Evolutionary conservation across 495 filamentous ascomycete genomes (phyloP).

Genomic region (Amphirosellinia nigrospora): DNA sequence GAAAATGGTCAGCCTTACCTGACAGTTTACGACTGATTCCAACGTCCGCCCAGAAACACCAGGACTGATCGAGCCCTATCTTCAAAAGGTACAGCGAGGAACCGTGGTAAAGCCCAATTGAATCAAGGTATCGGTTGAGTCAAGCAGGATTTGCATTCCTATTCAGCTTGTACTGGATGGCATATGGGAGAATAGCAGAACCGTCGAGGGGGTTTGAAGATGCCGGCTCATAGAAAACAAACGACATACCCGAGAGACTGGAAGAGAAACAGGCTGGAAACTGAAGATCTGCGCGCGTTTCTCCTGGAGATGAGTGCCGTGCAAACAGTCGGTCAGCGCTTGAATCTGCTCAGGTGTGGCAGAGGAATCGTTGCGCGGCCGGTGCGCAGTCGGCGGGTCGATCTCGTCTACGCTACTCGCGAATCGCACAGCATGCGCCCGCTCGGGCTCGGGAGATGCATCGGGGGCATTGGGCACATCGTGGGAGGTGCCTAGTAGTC

Average conservation of each 20-base stretch:
- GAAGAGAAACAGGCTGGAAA: slow-evolving; percentile 86
- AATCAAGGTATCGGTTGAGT: background rate
- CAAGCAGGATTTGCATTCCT: background rate
- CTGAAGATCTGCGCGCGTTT: slow-evolving; percentile 82
- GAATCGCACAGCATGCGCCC: slow-evolving; percentile 73
- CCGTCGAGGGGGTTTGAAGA: background rate
- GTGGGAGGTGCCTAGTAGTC: slow-evolving; percentile 34
- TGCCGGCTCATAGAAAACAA: background rate
- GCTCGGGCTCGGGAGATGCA: slow-evolving; percentile 36
- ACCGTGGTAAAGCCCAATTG: background rate
- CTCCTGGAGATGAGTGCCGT: slow-evolving; percentile 77
- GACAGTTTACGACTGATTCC: background rate
- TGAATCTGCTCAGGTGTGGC: slow-evolving; percentile 70
- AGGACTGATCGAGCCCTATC: background rate
- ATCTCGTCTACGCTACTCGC: slow-evolving; percentile 78
- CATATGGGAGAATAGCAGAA: slow-evolving; percentile 4
- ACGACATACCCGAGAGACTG: slow-evolving; percentile 73
- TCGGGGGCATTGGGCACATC: slow-evolving; percentile 31
- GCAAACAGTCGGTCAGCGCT: slow-evolving; percentile 72
- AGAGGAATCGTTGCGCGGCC: slow-evolving; percentile 41
- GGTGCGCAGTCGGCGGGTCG: slow-evolving; percentile 53
- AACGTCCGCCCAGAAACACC: background rate
- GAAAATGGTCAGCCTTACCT: slow-evolving; percentile 29
- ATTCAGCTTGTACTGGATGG: background rate
- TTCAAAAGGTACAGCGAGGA: background rate